A percentile compares a stretch with the other conserved stretches of the same genome.
Evolutionary conservation across 805 yeast species (phyloP).

Genomic region (Saturnispora diversa): DNA sequence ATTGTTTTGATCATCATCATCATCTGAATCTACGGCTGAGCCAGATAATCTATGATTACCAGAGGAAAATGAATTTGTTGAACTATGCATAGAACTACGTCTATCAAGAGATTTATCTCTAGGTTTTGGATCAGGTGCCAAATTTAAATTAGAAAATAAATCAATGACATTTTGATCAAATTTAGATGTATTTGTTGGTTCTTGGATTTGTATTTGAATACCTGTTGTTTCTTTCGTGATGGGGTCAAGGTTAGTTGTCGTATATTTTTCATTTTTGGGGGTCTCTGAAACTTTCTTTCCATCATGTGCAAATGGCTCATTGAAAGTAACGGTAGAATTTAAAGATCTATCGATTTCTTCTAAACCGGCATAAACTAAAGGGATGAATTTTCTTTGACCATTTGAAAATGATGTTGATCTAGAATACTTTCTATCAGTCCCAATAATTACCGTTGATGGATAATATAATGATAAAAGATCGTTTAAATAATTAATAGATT

Average conservation of each 20-base stretch:
- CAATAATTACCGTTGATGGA: slow-evolving; percentile 47
- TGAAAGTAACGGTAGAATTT: slow-evolving; percentile 12
- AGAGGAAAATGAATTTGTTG: slow-evolving; percentile 7
- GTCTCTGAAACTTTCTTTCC: not conserved
- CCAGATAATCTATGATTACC: slow-evolving; percentile 1
- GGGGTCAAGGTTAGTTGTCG: slow-evolving; percentile 2
- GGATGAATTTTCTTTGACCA: slow-evolving; percentile 20
- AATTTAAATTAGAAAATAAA: slow-evolving; percentile 3
- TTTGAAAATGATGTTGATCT: slow-evolving; percentile 25
- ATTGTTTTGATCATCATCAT: slow-evolving; percentile 2
- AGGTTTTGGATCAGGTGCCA: slow-evolving; percentile 10
- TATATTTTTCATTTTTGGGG: too few relatives aligned
- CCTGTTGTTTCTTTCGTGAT: not conserved
- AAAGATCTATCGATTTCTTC: slow-evolving; percentile 9
- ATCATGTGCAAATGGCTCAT: slow-evolving; percentile 14
- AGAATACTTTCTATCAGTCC: slow-evolving; percentile 22
- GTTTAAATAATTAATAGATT: slow-evolving; percentile 39
- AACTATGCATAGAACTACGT: slow-evolving; percentile 8
- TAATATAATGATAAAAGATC: slow-evolving; percentile 51
- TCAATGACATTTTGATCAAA: not conserved
- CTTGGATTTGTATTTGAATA: slow-evolving; percentile 7
- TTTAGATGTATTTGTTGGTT: not conserved
- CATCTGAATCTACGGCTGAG: slow-evolving; percentile 6
- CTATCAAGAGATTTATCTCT: not conserved
- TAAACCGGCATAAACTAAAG: slow-evolving; percentile 23